Conservation (phyloP, 768 basidiomycete species). For the Tricholoma flavovirens region DNA sequence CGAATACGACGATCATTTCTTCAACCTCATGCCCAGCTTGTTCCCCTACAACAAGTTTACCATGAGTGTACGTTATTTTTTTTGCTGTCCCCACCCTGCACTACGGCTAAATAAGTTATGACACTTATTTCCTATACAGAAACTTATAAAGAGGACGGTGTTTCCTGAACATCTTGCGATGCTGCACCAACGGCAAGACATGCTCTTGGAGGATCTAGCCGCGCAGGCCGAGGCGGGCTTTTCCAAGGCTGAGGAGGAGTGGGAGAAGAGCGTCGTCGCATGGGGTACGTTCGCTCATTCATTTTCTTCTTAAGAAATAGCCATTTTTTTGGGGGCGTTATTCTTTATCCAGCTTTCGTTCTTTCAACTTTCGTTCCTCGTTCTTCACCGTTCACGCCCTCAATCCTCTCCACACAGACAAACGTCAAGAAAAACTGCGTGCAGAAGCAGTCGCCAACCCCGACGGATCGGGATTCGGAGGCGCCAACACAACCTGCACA, state of each 20-base stretch:
- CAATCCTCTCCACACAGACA: constrained; percentile 25
- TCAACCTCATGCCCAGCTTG: constrained; percentile 77
- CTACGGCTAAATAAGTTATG: not conserved
- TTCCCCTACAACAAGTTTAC: constrained; percentile 97
- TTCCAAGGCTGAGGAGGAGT: constrained; percentile 66
- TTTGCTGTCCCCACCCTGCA: constrained; percentile 7
- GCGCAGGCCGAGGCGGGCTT: constrained; percentile 61
- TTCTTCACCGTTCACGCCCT: not conserved
- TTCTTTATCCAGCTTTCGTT: not conserved
- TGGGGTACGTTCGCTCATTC: constrained; percentile 47
- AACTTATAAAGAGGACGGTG: constrained; percentile 89
- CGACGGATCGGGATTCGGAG: constrained; percentile 5
- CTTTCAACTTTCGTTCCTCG: not conserved
- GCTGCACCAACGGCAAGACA: constrained; percentile 62
- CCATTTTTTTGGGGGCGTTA: too few relatives aligned
- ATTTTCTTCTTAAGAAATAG: too few relatives aligned
- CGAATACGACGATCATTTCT: constrained; percentile 91
- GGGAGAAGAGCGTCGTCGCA: constrained; percentile 58
- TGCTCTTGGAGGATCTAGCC: constrained; percentile 57
- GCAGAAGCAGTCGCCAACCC: constrained; percentile 25
- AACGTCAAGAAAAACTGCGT: constrained; percentile 51
- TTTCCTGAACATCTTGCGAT: constrained; percentile 67
- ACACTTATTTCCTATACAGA: constrained; percentile 48
- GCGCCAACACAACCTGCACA: not conserved
- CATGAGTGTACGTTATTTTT: constrained; percentile 58